These are phyloP conservation scores for Stemphylium vesicarium DNA, from an alignment of 2,329 filamentous ascomycete genomes.

Conservation along the genomic window DNA sequence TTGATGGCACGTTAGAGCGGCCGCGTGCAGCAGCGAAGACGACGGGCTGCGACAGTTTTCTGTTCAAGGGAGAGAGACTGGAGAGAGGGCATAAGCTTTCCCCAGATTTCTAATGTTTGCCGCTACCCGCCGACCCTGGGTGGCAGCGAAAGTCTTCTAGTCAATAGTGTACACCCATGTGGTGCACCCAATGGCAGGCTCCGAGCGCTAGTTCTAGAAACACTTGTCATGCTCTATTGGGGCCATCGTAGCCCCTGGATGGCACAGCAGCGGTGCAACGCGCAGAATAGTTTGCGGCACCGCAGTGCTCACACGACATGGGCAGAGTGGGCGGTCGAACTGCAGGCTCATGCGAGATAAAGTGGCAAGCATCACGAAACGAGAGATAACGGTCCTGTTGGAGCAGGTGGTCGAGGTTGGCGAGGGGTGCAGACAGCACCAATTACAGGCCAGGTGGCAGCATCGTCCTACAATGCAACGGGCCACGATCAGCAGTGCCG, in stretches of 20 bases:
- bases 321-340: neutral
- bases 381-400: slow-evolving; percentile 30
- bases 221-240: slow-evolving; percentile 36
- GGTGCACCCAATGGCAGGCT: slow-evolving; percentile 15
- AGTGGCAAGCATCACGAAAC: slow-evolving; percentile 33
- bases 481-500: slow-evolving; percentile 18
- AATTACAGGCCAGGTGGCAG: slow-evolving; percentile 38
- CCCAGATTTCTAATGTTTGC: slow-evolving; percentile 37
- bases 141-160: slow-evolving; percentile 26
- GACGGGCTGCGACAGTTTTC: neutral
- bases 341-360: slow-evolving; percentile 3
- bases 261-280: slow-evolving; percentile 11
- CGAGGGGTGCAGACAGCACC: slow-evolving; percentile 11
- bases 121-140: slow-evolving; percentile 34
- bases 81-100: slow-evolving; percentile 31
- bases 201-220: slow-evolving; percentile 38
- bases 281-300: slow-evolving; percentile 8
- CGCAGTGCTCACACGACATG: slow-evolving; percentile 12
- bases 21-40: slow-evolving; percentile 4
- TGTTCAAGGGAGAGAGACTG: neutral
- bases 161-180: slow-evolving; percentile 13
- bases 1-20: slow-evolving; percentile 23
- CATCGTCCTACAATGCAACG: slow-evolving; percentile 14
- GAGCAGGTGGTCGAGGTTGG: slow-evolving; percentile 16
- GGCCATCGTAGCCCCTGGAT: slow-evolving; percentile 34